A percentile compares a stretch with the other conserved stretches of the same genome.
Evolutionary conservation across 306 rosid species (phyloP).

Genomic region (Geum urbanum): DNA sequence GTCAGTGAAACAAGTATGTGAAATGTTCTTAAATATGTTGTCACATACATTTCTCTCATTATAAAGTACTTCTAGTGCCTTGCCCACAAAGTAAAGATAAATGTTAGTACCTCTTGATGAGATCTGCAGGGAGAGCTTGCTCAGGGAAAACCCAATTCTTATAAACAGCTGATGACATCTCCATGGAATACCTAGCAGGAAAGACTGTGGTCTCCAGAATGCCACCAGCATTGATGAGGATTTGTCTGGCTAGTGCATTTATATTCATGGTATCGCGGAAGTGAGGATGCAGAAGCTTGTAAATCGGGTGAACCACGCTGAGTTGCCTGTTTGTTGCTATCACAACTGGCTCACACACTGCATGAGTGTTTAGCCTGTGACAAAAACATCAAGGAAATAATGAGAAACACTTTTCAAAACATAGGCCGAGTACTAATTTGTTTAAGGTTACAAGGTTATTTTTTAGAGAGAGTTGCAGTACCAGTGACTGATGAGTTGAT

Average conservation of each 20-base stretch:
- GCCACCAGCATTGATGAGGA: constrained; percentile 45
- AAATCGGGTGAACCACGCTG: constrained; percentile 44
- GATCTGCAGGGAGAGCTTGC: constrained; percentile 49
- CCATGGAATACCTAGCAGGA: constrained; percentile 43
- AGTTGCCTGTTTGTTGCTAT: constrained; percentile 50
- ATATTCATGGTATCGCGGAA: constrained; percentile 56
- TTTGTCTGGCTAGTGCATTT: constrained; percentile 46
- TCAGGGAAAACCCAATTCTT: constrained; percentile 44
- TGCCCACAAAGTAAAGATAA: too few species aligned
- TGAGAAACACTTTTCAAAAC: neutral
- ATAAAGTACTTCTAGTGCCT: neutral
- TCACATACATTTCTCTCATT: neutral
- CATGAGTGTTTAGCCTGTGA: constrained; percentile 71
- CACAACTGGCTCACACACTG: constrained; percentile 68
- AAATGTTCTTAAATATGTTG: neutral
- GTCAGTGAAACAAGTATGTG: neutral
- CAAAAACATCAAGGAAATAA: neutral
- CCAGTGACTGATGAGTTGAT: constrained; percentile 75
- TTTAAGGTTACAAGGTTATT: neutral
- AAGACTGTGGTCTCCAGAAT: constrained; percentile 42
- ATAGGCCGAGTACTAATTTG: neutral
- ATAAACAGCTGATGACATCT: constrained; percentile 40
- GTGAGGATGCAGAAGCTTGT: constrained; percentile 48
- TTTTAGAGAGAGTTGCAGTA: constrained; percentile 18
- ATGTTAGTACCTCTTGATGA: constrained; percentile 37